Evolutionary conservation across 805 yeast species (phyloP).

Genomic region (Kuraishia piskuri): DNA sequence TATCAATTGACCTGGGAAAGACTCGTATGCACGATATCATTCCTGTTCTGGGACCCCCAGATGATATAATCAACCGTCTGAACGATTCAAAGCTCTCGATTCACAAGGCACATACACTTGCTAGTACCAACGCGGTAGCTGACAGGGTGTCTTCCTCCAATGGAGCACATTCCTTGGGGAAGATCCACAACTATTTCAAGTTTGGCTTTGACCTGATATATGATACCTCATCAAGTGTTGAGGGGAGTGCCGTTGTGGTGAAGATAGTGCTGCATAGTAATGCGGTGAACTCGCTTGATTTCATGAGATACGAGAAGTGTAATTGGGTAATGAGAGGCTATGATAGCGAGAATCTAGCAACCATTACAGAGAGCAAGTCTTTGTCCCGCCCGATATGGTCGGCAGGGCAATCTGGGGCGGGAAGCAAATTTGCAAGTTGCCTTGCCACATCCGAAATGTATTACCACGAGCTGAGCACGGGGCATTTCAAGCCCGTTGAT

Average conservation of each 20-base stretch:
- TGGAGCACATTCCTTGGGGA: conserved; percentile 11
- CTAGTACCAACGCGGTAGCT: background rate
- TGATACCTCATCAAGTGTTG: conserved; percentile 21
- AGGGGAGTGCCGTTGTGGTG: conserved; percentile 25
- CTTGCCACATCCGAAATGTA: background rate
- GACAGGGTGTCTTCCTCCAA: conserved; percentile 6
- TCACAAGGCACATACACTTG: conserved; percentile 19
- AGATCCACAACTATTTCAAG: conserved; percentile 49
- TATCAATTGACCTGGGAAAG: conserved; percentile 25
- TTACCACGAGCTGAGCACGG: background rate
- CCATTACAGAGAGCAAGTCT: background rate
- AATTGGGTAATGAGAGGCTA: conserved; percentile 28
- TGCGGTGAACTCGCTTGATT: conserved; percentile 39
- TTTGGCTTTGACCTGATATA: conserved; percentile 49
- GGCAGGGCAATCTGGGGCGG: background rate
- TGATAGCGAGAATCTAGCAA: background rate
- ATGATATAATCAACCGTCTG: conserved; percentile 34
- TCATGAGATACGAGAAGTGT: conserved; percentile 45
- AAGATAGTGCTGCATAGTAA: conserved; percentile 47
- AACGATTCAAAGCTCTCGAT: conserved; percentile 32
- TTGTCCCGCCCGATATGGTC: background rate
- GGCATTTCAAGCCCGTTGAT: background rate
- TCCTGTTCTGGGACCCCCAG: conserved; percentile 46
- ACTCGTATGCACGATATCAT: conserved; percentile 43
- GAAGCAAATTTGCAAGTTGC: background rate